Evolutionary conservation across 2,329 filamentous ascomycete genomes (phyloP), one percentile per base, ranked within the genome.

Genomic region (Lecanicillium sp.): DNA sequence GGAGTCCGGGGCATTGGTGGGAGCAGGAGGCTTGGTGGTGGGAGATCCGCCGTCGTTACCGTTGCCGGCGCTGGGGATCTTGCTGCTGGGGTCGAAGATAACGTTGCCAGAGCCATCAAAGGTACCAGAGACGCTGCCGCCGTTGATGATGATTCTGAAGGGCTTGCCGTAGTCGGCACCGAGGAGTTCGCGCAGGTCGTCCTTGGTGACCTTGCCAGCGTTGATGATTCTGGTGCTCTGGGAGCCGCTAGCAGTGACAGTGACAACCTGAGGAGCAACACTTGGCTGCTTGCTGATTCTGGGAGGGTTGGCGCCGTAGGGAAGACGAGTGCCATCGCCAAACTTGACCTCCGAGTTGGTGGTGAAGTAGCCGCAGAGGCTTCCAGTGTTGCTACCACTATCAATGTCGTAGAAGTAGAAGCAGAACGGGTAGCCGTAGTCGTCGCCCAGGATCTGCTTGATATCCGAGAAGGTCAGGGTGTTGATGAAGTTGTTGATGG

Each of bases 21-120:
- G 25, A 22, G 25, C 35, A 37, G 22, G 12, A 5, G 22, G 5
- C 8, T 12, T 29, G 18, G 27, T 19, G 35, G 25, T n/a, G 8
- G 22, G 25, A 11, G 35, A 11, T 6, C 11, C 12, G 14, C 25
- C 12, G 25, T 9, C 10, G 25, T 11, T 17, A 13, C 22, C 12
- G 5, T 9, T 17, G 11, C 25, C 12, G 8, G 35, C 22, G 13
- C 18, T 29, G 25, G 35, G 35, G 25, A 29, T 29, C 6, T 29
- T 29, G 22, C 13, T 38, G 36, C 29, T 36, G 43, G 11, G 10
- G 25, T 37, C 27, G 11, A 28, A 27, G 4, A 37, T 29, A 25
- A 17, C 22, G n/a, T 14, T 18, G 5, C 28, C 27, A 25, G 13
- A 47, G 53, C n/a, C 17, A 19, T 22, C 17, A 20, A 38, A 38